Conservation (phyloP, 164 flowering plant species). For the Umbilicus rupestris region DNA sequence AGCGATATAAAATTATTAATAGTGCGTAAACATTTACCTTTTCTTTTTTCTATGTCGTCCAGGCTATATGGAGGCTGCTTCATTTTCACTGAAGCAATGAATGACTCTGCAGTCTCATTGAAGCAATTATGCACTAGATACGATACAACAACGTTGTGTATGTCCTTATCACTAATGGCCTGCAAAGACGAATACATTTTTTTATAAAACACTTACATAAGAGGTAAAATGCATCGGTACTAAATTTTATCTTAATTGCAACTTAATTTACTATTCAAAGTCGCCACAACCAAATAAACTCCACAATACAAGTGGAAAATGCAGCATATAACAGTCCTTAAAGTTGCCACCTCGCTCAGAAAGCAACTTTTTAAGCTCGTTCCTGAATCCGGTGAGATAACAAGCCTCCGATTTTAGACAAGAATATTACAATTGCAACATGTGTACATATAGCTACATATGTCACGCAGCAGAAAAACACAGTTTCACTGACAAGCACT, state of each 20-base stretch:
- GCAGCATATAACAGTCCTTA: neutral
- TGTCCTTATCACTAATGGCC: slow-evolving; percentile 59
- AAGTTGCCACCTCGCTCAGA: neutral
- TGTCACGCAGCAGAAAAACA: neutral
- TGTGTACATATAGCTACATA: neutral
- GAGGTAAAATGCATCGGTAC: neutral
- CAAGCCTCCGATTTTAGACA: neutral
- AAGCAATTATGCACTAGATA: slow-evolving; percentile 87
- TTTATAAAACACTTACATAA: neutral
- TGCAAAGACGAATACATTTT: slow-evolving; percentile 19
- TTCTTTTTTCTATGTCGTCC: slow-evolving; percentile 84
- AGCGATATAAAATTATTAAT: no score
- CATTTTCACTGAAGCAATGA: slow-evolving; percentile 57
- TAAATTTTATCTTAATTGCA: neutral
- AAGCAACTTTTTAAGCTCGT: neutral
- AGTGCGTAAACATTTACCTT: slow-evolving; percentile 36
- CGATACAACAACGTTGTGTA: slow-evolving; percentile 62
- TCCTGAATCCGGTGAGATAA: neutral
- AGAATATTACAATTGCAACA: neutral
- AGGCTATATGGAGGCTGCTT: slow-evolving; percentile 52
- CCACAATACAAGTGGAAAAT: neutral
- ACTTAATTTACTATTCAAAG: no score
- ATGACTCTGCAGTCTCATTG: slow-evolving; percentile 77
- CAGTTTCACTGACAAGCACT: neutral
- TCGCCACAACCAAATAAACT: neutral